Evolutionary conservation across 2,329 filamentous ascomycete species (phyloP).

Genomic region (Arthroderma uncinatum): DNA sequence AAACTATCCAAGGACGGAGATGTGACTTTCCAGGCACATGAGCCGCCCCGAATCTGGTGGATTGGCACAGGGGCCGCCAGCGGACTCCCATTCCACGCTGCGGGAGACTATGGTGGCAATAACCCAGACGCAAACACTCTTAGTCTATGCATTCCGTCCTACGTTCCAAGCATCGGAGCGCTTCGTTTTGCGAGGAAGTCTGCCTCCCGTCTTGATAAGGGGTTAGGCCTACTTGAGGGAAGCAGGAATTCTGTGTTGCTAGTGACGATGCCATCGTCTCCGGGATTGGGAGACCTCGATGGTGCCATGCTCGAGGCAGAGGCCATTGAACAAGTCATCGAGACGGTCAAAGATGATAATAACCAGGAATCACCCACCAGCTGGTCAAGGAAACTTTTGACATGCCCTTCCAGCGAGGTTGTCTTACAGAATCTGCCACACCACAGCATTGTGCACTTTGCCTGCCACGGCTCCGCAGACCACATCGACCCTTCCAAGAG

Average conservation of each 20-base stretch:
- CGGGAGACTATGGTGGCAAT: slow-evolving; percentile 17
- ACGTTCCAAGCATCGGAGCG: background rate
- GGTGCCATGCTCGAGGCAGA: too few relatives aligned
- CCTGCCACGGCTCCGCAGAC: slow-evolving; percentile 17
- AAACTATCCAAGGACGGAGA: too few relatives aligned
- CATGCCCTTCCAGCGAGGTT: background rate
- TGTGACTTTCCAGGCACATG: too few relatives aligned
- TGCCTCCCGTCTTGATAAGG: too few relatives aligned
- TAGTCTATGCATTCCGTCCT: background rate
- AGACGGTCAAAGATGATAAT: too few relatives aligned
- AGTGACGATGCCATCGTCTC: too few relatives aligned
- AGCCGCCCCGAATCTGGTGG: slow-evolving; percentile 24
- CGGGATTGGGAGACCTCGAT: too few relatives aligned
- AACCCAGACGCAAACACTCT: background rate
- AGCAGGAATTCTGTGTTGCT: too few relatives aligned
- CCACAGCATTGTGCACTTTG: slow-evolving; percentile 12
- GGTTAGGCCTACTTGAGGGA: too few relatives aligned
- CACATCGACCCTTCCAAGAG: slow-evolving; percentile 15
- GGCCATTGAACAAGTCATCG: too few relatives aligned
- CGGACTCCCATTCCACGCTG: slow-evolving; percentile 27
- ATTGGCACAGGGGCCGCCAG: slow-evolving; percentile 24
- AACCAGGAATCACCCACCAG: too few relatives aligned
- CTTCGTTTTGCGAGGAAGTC: too few relatives aligned
- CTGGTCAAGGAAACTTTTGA: background rate
- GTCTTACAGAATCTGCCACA: background rate